phyloP scores from a whole-genome alignment of 1,284 basidiomycete genomes.

The Sanguinoderma infundibulare region DNA sequence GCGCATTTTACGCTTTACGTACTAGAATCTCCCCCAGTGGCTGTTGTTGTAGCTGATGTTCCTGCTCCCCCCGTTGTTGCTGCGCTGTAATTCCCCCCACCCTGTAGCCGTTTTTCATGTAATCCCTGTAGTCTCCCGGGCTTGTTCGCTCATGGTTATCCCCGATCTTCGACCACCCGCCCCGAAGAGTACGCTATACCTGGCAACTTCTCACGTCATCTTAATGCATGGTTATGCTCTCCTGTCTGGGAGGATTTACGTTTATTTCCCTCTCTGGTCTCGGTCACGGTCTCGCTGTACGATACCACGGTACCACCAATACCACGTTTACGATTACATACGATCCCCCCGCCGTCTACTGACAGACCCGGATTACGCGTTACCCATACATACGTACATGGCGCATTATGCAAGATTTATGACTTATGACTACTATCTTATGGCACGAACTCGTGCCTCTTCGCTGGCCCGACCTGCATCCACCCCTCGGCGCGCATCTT shows the following conservation, averaged over 20 bases:
- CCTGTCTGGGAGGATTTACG: too few species aligned
- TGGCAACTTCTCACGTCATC: neutral
- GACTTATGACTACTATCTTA: neutral
- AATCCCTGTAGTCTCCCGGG: constrained; percentile 4
- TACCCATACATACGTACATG: neutral
- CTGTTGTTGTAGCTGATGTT: constrained; percentile 9
- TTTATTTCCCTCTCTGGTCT: neutral
- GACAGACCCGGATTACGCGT: neutral
- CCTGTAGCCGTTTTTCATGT: constrained; percentile 6
- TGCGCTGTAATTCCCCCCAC: neutral
- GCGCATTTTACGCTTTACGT: constrained; percentile 1
- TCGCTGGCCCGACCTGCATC: constrained; percentile 26
- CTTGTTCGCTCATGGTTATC: neutral
- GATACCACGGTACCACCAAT: neutral
- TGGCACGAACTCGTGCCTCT: neutral
- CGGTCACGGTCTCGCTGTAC: neutral
- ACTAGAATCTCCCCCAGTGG: neutral
- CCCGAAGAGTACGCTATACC: constrained; percentile 15
- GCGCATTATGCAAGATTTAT: neutral
- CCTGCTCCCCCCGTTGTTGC: constrained; percentile 2
- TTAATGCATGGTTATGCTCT: too few species aligned
- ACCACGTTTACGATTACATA: neutral
- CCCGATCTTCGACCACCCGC: neutral
- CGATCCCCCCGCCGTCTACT: neutral
- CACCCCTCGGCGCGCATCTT: constrained; percentile 19